These are phyloP conservation scores for Lobosporangium transversale DNA, from an alignment of 192 early-diverging fungal genomes.

Conservation along the genomic window DNA sequence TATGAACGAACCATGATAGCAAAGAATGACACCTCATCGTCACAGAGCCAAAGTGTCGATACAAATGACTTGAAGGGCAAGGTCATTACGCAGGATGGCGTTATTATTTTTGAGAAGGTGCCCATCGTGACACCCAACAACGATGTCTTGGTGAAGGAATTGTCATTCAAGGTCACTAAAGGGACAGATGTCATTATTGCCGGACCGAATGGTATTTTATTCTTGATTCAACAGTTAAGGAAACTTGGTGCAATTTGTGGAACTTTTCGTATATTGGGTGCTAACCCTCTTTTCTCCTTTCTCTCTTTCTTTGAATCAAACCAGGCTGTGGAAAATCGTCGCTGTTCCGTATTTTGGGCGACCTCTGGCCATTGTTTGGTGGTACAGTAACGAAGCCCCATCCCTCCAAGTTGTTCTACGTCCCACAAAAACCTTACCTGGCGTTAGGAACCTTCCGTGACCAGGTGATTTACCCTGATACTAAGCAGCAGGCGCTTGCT, in stretches of 20 bases:
- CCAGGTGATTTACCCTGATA: constrained; percentile 89
- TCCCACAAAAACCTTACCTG: constrained; percentile 90
- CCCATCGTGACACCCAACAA: constrained; percentile 85
- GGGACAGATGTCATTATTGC: constrained; percentile 83
- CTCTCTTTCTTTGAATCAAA: background rate
- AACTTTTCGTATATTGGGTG: background rate
- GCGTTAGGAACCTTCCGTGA: constrained; percentile 82
- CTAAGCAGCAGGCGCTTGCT: constrained; percentile 65
- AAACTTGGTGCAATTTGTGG: background rate
- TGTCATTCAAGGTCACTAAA: constrained; percentile 74
- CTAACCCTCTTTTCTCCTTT: background rate
- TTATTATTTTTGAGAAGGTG: constrained; percentile 76
- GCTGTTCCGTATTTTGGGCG: constrained; percentile 71
- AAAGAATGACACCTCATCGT: constrained; percentile 22
- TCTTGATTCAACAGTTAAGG: background rate
- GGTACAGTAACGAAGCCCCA: constrained; percentile 66
- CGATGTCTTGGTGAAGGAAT: constrained; percentile 69
- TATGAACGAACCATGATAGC: constrained; percentile 66
- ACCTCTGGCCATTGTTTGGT: constrained; percentile 73
- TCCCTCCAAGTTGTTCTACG: constrained; percentile 79
- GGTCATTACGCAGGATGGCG: constrained; percentile 60
- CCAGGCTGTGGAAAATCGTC: constrained; percentile 64
- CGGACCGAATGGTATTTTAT: constrained; percentile 63
- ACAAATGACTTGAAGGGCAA: constrained; percentile 62
- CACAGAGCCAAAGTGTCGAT: constrained; percentile 47